Evolutionary conservation across 1,284 basidiomycete genomes (phyloP).

Genomic region (Farysia itapuensis): DNA sequence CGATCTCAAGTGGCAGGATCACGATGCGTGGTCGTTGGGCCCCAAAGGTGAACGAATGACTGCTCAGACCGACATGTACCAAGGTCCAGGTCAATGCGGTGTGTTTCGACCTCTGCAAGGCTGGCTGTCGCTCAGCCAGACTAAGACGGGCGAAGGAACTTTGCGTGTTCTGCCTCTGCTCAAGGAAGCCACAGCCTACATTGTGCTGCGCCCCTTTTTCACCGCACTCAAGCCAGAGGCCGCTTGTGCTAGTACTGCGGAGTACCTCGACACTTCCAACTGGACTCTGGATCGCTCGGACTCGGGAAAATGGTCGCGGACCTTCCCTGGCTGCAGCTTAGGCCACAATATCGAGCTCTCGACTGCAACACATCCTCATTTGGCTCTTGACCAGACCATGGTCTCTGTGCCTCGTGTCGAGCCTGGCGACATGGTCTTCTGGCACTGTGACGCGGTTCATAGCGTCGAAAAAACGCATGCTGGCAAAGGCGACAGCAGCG

Average conservation of each 20-base stretch:
- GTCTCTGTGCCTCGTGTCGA: constrained; percentile 66
- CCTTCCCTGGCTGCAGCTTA: constrained; percentile 67
- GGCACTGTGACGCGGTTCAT: constrained; percentile 79
- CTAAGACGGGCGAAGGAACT: constrained; percentile 72
- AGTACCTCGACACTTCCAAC: constrained; percentile 24
- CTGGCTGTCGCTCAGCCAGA: constrained; percentile 67
- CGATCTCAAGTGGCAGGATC: constrained; percentile 63
- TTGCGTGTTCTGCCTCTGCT: constrained; percentile 76
- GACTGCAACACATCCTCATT: constrained; percentile 71
- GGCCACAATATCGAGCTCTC: constrained; percentile 71
- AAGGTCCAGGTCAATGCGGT: constrained; percentile 66
- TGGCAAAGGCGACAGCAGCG: constrained; percentile 70
- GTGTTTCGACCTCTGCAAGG: constrained; percentile 79
- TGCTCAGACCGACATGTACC: constrained; percentile 45
- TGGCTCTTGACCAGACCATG: constrained; percentile 71
- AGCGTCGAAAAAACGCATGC: constrained; percentile 70
- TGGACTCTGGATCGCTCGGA: constrained; percentile 66
- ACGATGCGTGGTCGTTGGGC: constrained; percentile 64
- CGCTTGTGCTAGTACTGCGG: background rate
- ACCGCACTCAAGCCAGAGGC: constrained; percentile 53
- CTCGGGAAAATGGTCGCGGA: too few relatives aligned
- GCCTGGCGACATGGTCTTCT: constrained; percentile 77
- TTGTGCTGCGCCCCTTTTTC: constrained; percentile 77
- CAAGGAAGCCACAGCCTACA: constrained; percentile 73
- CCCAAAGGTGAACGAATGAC: constrained; percentile 22